Evolutionary conservation across 768 basidiomycete genomes (phyloP).

Genomic region (Mycena chlorophos): DNA sequence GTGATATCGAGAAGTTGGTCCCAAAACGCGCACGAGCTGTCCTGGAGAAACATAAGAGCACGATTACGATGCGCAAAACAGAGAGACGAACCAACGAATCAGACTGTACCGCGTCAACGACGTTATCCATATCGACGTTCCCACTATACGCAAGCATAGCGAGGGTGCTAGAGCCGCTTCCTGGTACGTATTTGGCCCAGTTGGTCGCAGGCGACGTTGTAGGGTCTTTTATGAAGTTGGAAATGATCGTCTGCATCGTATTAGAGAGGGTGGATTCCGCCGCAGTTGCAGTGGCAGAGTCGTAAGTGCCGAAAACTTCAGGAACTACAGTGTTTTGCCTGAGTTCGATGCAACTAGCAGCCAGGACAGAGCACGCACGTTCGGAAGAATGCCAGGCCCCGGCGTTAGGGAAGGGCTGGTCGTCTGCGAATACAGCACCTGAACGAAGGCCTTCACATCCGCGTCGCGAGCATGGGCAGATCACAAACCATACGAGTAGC

Average conservation of each 20-base stretch:
- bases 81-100: background rate
- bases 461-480: background rate
- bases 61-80: too few relatives aligned
- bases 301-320: constrained; percentile 28
- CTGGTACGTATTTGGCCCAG: constrained; percentile 21
- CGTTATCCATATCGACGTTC: background rate
- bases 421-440: constrained; percentile 20
- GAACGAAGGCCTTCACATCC: background rate
- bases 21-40: too few relatives aligned
- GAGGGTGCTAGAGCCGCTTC: background rate
- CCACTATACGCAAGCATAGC: background rate
- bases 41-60: too few relatives aligned
- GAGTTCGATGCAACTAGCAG: background rate
- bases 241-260: constrained; percentile 20
- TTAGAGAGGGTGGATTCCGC: constrained; percentile 21
- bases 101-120: background rate
- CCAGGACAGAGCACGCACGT: constrained; percentile 10
- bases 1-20: too few relatives aligned
- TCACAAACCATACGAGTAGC: background rate
- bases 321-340: constrained; percentile 16
- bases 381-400: constrained; percentile 24
- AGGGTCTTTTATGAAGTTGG: constrained; percentile 25
- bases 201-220: constrained; percentile 12
- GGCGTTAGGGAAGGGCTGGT: constrained; percentile 21
- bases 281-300: constrained; percentile 21